Evolutionary conservation across 2,329 filamentous ascomycete species (phyloP).

Genomic region (Dissoconium aciculare): DNA sequence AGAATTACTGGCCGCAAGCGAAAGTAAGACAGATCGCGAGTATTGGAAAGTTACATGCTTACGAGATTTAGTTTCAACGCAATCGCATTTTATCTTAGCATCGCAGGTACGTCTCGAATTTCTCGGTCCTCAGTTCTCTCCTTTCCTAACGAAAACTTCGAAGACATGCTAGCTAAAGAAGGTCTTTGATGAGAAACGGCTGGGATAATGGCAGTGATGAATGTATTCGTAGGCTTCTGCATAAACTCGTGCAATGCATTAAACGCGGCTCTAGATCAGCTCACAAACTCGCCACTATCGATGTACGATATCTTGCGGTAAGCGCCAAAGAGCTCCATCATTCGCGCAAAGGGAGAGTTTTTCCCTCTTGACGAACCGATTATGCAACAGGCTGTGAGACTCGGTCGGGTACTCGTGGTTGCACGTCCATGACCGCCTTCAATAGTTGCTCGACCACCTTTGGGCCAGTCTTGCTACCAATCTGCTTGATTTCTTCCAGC

Average conservation of each 20-base stretch:
- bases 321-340: too few species aligned
- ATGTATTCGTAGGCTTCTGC: neutral
- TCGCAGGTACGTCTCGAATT: constrained; percentile 37
- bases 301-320: too few species aligned
- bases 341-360: too few species aligned
- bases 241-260: too few species aligned
- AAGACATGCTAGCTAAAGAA: constrained; percentile 29
- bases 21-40: constrained; percentile 27
- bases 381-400: constrained; percentile 20
- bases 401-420: constrained; percentile 49
- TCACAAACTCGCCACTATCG: too few species aligned
- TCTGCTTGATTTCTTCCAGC: constrained; percentile 65
- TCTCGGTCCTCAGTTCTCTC: neutral
- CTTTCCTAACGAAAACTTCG: neutral
- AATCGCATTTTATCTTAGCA: constrained; percentile 48
- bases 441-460: constrained; percentile 74
- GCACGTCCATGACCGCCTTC: constrained; percentile 68
- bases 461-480: constrained; percentile 64
- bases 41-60: constrained; percentile 4
- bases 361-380: too few species aligned
- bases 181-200: constrained; percentile 16
- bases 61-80: constrained; percentile 43
- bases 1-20: constrained; percentile 40
- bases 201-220: constrained; percentile 1
- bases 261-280: too few species aligned